These are phyloP conservation scores for Aschersonia sp. DNA, from an alignment of 2,329 filamentous ascomycete genomes.

Conservation along the genomic window DNA sequence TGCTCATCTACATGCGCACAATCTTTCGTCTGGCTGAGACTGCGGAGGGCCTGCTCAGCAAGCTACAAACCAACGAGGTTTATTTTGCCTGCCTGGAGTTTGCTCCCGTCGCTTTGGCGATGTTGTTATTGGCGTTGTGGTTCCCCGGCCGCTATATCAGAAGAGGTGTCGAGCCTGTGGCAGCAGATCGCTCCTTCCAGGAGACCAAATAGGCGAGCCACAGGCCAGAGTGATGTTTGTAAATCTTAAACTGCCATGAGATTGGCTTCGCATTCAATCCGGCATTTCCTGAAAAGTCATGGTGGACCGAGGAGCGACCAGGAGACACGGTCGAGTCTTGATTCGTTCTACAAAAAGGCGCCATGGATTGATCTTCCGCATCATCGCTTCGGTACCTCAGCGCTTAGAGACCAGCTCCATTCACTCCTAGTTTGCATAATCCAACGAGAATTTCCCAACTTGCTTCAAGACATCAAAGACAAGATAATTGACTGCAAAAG, in stretches of 20 bases:
- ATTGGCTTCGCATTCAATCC: no score
- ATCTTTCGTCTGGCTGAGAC: slow-evolving; percentile 40
- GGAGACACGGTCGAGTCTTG: background rate
- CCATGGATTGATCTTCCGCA: background rate
- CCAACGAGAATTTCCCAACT: background rate
- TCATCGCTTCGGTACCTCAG: background rate
- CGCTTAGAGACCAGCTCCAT: background rate
- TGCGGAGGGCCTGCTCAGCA: slow-evolving; percentile 28
- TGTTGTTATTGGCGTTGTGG: slow-evolving; percentile 25
- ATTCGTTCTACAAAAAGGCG: background rate
- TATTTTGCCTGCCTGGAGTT: slow-evolving; percentile 41
- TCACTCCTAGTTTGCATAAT: background rate
- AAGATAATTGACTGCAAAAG: background rate
- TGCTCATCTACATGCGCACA: slow-evolving; percentile 37
- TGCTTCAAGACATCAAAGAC: background rate
- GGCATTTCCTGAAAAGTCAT: no score
- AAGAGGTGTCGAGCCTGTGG: no score
- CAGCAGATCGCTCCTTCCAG: no score
- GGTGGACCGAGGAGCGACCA: no score
- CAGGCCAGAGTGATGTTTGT: no score
- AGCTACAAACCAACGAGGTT: slow-evolving; percentile 32
- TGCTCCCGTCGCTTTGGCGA: slow-evolving; percentile 34
- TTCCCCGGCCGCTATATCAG: slow-evolving; percentile 11
- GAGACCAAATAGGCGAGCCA: no score
- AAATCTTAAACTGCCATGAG: no score